Evolutionary conservation across 2,329 filamentous ascomycete genomes (phyloP).

Genomic region (Talaromyces sp.): DNA sequence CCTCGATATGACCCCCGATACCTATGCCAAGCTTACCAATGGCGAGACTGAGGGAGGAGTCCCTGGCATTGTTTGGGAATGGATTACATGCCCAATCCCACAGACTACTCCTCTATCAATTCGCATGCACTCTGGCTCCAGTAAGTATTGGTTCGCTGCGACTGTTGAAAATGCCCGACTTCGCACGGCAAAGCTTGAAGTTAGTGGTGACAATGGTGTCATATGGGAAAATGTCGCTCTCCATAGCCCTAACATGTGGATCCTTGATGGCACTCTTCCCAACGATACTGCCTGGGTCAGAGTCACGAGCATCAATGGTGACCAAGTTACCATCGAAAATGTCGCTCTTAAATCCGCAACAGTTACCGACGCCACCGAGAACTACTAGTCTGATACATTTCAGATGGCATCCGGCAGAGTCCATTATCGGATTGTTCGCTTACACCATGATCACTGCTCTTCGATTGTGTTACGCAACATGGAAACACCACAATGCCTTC

Average conservation of each 20-base stretch:
- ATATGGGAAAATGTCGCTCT: neutral
- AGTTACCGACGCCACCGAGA: neutral
- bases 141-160: neutral
- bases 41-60: neutral
- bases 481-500: no score
- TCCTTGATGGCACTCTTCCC: neutral
- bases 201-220: neutral
- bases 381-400: neutral
- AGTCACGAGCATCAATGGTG: neutral
- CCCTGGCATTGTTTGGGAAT: neutral
- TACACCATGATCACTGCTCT: no score
- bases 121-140: neutral
- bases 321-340: neutral
- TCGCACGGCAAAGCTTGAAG: neutral
- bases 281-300: neutral
- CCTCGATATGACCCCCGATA: slow-evolving; percentile 1
- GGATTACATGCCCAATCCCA: neutral
- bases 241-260: neutral
- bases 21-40: neutral
- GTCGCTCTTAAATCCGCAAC: neutral
- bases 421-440: no score
- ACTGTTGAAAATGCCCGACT: slow-evolving; percentile 2
- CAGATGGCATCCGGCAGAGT: no score
- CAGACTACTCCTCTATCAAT: neutral
- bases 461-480: no score